These are phyloP conservation scores for Acanthamoeba sp. DNA, from an alignment of 208 protist genomes.

Conservation along the genomic window DNA sequence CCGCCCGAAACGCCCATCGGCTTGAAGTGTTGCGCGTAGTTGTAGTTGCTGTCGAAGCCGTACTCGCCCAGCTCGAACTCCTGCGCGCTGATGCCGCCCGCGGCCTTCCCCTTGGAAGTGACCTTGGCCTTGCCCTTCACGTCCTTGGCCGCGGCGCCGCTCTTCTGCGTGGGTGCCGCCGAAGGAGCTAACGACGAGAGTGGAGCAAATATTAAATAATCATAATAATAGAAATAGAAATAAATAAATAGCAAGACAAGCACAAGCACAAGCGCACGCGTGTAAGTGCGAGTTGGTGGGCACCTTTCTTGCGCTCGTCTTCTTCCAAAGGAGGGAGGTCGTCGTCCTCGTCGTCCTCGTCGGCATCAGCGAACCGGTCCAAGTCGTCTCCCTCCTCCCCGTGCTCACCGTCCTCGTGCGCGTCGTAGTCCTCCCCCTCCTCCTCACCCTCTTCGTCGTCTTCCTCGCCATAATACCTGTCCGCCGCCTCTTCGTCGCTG, in stretches of 20 bases:
- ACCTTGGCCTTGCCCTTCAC: slow-evolving; percentile 7
- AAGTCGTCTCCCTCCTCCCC: not conserved
- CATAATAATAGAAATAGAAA: too few species aligned
- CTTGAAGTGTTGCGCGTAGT: slow-evolving; percentile 68
- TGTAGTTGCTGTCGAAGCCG: slow-evolving; percentile 57
- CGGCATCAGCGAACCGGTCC: slow-evolving; percentile 10
- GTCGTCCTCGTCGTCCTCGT: slow-evolving; percentile 19
- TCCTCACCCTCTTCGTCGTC: not conserved
- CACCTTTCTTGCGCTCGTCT: slow-evolving; percentile 34
- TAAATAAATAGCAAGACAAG: not conserved
- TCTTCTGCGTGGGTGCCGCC: not conserved
- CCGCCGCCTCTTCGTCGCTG: not conserved
- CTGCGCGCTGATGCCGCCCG: not conserved
- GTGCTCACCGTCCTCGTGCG: not conserved
- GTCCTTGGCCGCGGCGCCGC: not conserved
- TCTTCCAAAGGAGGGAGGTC: slow-evolving; percentile 17
- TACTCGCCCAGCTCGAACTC: slow-evolving; percentile 71
- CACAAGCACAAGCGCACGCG: not conserved
- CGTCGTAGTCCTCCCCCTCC: not conserved
- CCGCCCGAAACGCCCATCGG: slow-evolving; percentile 30
- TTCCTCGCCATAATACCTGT: not conserved
- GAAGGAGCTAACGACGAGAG: too few species aligned
- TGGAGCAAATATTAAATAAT: too few species aligned
- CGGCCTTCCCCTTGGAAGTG: not conserved
- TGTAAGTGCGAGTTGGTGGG: not conserved